phyloP scores from a whole-genome alignment of 108 stramenopile species.

The Cyclotella choctawhatcheeana region DNA sequence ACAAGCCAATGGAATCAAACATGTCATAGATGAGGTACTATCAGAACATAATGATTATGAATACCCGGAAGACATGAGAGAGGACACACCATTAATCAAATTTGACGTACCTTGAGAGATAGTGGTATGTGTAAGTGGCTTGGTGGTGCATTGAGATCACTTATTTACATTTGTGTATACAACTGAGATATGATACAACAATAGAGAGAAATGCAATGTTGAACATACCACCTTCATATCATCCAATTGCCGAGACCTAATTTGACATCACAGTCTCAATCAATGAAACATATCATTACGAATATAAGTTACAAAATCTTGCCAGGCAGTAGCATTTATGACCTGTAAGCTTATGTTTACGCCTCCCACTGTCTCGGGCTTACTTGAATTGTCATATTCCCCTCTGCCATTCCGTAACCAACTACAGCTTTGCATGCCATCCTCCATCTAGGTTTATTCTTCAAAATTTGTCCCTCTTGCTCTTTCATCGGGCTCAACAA shows the following conservation, averaged over 20 bases:
- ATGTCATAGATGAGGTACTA: neutral
- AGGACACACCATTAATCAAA: neutral
- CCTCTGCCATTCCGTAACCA: constrained; percentile 76
- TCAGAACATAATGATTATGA: neutral
- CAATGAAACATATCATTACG: no score
- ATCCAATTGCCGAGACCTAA: no score
- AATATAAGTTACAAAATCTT: no score
- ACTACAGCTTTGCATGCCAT: constrained; percentile 83
- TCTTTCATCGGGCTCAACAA: constrained; percentile 57
- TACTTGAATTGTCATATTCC: constrained; percentile 72
- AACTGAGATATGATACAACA: no score
- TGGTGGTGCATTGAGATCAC: no score
- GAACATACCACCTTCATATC: no score
- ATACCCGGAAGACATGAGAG: neutral
- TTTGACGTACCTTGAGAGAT: neutral
- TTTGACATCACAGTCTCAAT: no score
- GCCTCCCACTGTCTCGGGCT: constrained; percentile 78
- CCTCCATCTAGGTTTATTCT: constrained; percentile 67
- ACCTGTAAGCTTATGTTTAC: no score
- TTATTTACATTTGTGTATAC: no score
- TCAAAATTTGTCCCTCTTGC: constrained; percentile 74
- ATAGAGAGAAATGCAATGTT: no score
- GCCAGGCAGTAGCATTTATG: no score
- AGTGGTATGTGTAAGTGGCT: neutral
- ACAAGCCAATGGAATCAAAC: neutral